Evolutionary conservation across 2,329 filamentous ascomycete species (phyloP), one percentile per base, ranked within the genome.

Genomic region (Aspergillus sp.): DNA sequence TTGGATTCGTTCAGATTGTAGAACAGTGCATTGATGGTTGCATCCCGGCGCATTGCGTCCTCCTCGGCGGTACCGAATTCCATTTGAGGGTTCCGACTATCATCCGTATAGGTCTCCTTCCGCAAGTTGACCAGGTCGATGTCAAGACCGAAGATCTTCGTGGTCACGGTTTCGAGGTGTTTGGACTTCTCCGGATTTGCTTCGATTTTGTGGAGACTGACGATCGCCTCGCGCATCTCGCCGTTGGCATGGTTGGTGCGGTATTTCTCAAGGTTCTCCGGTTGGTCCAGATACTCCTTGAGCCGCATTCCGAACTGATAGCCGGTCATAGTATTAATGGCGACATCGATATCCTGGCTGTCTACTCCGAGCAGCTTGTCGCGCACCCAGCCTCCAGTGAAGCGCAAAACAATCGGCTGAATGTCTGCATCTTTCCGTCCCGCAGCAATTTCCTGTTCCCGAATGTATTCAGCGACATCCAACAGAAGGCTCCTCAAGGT

Each of bases 161-260:
- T 90, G 9, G 90, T 95, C 45, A 90, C 89, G 0, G 93, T 97
- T 72, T 95, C 93, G 13, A 97, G 82, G 67, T 97, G 90, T 74
- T 97, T 97, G 17, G 91, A 96, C 74, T 96, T 96, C 65, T 96
- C 91, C 0, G 92, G 93, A 68, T 97, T 97, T 52, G 87, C 87
- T 48, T 88, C 87, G 60, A 96, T 93, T 70, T 90, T 95, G 78
- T 96, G 88, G 30, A 96, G 79, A 57, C 83, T 87, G 46, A 88
- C 86, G 49, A 94, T 78, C 51, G 86, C 85, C 48, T 81, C 80
- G 82, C 80, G 65, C 17, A 85, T 79, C 58, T 85, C 78, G 13
- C 73, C 65, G 9, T 68, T 62, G 9, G 51, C 69, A 63, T 61
- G 82, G 65, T 47, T 78, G 64, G 44, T 72, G 61, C 54, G 79